Base-by-base conservation (phyloP, 2,329 filamentous ascomycete genomes). In the Dissoconium aciculare region DNA sequence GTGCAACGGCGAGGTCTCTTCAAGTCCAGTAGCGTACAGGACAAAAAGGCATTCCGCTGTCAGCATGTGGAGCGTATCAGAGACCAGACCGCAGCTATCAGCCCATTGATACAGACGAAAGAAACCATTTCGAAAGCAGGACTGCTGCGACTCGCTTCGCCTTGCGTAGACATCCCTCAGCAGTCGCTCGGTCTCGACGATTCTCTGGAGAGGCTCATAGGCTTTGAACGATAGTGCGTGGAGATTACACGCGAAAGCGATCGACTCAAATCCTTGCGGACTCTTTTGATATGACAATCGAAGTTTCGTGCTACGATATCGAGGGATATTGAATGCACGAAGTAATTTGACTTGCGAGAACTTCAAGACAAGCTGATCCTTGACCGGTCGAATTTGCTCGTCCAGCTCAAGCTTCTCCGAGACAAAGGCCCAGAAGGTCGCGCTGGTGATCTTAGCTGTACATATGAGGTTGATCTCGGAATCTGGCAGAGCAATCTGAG, bases 151-250 rank as follows among this genome's bases (percentile, higher is more conserved):
- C 19, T 23, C 19, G 8, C 8, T 23, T n/a, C 19, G 19, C 8
- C n/a, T n/a, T 8, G 8, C 19, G 19, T 23, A 23, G 19, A 23
- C n/a, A 8, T 23, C 8, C 8, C n/a, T 23, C 8, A 23, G 8
- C n/a, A 23, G 8, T 8, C 8, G n/a, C n/a, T 23, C 8, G 8
- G 19, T 23, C 8, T 23, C 19, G n/a, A 8, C 8, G n/a, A 23
- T n/a, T 8, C n/a, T 23, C n/a, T 8, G 8, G 8, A 23, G n/a
- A n/a, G 19, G 19, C 8, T 23, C n/a, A 8, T 8, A 8, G 8
- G 19, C 8, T n/a, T 23, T 23, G 19, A 23, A 23, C 19, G 19
- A 23, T 23, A 23, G 19, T n/a, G n/a, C n/a, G n/a, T n/a, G n/a
- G n/a, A n/a, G n/a, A n/a, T n/a, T n/a, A n/a, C n/a, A n/a, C n/a